Conservation (phyloP, 352 stramenopile genomes). For the Pythium sukuiense region DNA sequence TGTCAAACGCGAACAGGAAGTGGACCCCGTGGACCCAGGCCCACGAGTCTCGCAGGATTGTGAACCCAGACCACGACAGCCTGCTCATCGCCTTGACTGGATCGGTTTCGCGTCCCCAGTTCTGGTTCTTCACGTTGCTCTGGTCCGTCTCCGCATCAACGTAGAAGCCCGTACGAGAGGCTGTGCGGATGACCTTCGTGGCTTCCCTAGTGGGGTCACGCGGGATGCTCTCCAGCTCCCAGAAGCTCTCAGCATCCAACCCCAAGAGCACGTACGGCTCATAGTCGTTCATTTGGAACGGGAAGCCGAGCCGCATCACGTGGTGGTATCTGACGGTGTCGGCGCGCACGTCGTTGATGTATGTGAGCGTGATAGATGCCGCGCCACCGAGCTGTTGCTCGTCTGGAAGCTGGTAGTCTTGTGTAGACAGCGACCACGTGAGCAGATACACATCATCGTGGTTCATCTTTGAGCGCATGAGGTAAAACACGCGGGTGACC, state of each 20-base stretch:
- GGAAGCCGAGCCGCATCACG: conserved; percentile 21
- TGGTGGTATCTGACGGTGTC: conserved; percentile 13
- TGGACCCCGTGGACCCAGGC: conserved; percentile 52
- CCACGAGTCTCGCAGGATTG: conserved; percentile 41
- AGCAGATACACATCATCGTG: conserved; percentile 24
- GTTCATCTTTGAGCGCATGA: conserved; percentile 20
- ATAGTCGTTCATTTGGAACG: conserved; percentile 14
- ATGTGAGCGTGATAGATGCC: conserved; percentile 16
- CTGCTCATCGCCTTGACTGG: background rate
- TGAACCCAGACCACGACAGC: conserved; percentile 26
- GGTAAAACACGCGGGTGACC: conserved; percentile 11
- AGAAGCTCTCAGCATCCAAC: conserved; percentile 15
- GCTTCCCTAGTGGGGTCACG: background rate
- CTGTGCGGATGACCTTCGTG: background rate
- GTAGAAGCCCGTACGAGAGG: conserved; percentile 15
- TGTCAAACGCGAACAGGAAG: conserved; percentile 31
- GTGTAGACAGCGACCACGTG: conserved; percentile 17
- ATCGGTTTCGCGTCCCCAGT: background rate
- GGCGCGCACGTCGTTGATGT: conserved; percentile 22
- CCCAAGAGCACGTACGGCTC: conserved; percentile 10
- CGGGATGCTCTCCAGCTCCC: conserved; percentile 20
- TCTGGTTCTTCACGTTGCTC: conserved; percentile 22
- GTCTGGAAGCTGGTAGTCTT: conserved; percentile 23
- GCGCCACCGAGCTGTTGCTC: conserved; percentile 12
- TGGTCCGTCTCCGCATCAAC: conserved; percentile 12